Evolutionary conservation across 2,329 filamentous ascomycete species (phyloP), one percentile per base, ranked within the genome.

Genomic region (Neoarthrinium moseri): DNA sequence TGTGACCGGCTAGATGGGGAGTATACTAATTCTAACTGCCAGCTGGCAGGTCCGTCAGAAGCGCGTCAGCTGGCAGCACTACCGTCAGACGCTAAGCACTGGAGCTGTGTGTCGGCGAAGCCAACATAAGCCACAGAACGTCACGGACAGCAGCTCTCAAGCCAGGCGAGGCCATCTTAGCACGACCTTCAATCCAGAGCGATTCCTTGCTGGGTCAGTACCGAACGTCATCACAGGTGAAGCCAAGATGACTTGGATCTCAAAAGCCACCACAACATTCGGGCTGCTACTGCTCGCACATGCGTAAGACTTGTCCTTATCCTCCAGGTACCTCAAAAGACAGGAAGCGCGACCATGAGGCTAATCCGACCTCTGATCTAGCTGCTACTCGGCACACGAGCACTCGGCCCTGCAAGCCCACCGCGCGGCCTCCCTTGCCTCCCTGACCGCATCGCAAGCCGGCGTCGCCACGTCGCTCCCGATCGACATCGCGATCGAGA

Each of bases 361-460:
- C n/a, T n/a, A n/a, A n/a, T n/a, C n/a, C n/a, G n/a, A 13, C 15
- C 7, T 24, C 43, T 46, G 40, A 46, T 24, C 44, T 63, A 99
- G 94, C 53, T 95, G 91, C 71, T 99, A 97, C 71, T 99, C 94
- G 42, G 91, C 91, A 37, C 88, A 96, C 68, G 94, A 99, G 71
- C 89, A 96, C 71, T 87, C 89, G 6, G 77, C 84, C 18, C 80
- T 95, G 40, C 81, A 84, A 56, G 80, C 84, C 46, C 75, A 76
- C 55, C 69, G 70, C 44, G 63, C 67, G 43, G 72, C 75, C 41
- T 73, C 74, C 26, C 66, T 74, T 43, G 64, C 72, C 34, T 69
- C 72, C 23, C 64, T 74, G 33, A 59, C 71, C 4, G 60, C 70
- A 21, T 65, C 75, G 4, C 67, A 73, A 23, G 59, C 68, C 17